Evolutionary conservation across 1,284 basidiomycete genomes (phyloP).

Genomic region (Flammula alnicola): DNA sequence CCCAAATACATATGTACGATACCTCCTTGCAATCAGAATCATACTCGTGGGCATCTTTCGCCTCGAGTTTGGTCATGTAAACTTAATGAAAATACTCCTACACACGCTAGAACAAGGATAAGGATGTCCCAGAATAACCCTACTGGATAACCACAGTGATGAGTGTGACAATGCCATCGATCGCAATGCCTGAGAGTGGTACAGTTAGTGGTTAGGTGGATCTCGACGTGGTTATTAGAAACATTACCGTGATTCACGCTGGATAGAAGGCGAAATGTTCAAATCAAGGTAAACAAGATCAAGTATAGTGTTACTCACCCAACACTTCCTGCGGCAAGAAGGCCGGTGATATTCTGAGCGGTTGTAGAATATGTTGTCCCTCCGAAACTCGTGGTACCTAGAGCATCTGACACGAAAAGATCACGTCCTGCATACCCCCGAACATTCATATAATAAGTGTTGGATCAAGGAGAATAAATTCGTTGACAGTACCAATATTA

Average conservation of each 20-base stretch:
- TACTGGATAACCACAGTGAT: constrained; percentile 36
- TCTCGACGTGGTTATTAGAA: not conserved
- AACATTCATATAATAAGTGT: not conserved
- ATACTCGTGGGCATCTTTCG: not conserved
- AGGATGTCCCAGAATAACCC: not conserved
- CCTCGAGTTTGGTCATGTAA: constrained; percentile 3
- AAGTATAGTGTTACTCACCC: constrained; percentile 40
- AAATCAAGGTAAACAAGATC: not conserved
- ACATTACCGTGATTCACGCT: constrained; percentile 36
- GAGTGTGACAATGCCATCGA: constrained; percentile 39
- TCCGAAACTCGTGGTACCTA: constrained; percentile 45
- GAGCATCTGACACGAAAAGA: constrained; percentile 45
- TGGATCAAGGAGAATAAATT: not conserved
- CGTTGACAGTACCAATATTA: constrained; percentile 48
- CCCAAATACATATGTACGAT: constrained; percentile 14
- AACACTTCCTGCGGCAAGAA: constrained; percentile 52
- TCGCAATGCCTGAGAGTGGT: constrained; percentile 35
- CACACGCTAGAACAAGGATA: constrained; percentile 4
- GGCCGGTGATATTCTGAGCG: constrained; percentile 49
- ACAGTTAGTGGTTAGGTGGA: not conserved
- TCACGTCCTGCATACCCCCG: constrained; percentile 37
- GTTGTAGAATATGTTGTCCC: constrained; percentile 55
- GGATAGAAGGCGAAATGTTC: not conserved
- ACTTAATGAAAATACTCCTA: constrained; percentile 4
- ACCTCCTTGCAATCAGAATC: constrained; percentile 9